These are phyloP conservation scores for Ilex aquifolium DNA, from an alignment of 257 asterid genomes.

Conservation along the genomic window DNA sequence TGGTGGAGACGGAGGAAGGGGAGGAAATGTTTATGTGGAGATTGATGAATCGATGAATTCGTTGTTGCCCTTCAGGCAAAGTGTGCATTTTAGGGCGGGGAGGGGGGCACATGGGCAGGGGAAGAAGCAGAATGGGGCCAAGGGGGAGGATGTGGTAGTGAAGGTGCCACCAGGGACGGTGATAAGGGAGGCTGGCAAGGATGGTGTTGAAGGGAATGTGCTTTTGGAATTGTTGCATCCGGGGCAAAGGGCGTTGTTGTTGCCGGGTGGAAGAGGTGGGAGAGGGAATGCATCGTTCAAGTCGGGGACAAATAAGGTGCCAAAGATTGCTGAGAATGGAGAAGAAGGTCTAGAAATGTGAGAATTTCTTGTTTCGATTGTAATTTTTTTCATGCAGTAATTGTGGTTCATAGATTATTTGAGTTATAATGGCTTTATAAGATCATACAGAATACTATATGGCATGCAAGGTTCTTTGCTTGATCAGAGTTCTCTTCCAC, in stretches of 20 bases:
- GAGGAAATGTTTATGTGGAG: conserved; percentile 79
- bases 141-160: conserved; percentile 69
- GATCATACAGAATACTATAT: too few species aligned
- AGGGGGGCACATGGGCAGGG: conserved; percentile 92
- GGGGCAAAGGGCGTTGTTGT: conserved; percentile 71
- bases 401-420: neutral
- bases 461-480: too few species aligned
- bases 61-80: conserved; percentile 71
- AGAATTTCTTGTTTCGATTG: conserved; percentile 17
- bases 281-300: conserved; percentile 90
- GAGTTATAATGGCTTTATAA: too few species aligned
- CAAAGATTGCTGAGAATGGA: conserved; percentile 90
- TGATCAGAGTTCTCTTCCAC: too few species aligned
- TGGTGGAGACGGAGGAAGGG: conserved; percentile 98
- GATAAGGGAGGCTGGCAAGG: conserved; percentile 51
- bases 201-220: conserved; percentile 33
- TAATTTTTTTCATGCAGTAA: conserved; percentile 6
- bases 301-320: conserved; percentile 74
- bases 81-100: conserved; percentile 77
- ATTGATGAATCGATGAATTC: conserved; percentile 86
- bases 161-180: conserved; percentile 96
- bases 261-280: conserved; percentile 95
- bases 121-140: conserved; percentile 64
- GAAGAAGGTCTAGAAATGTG: conserved; percentile 91
- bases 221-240: conserved; percentile 71